A percentile compares a stretch with the other conserved stretches of the same genome.
Evolutionary conservation across 1,284 basidiomycete species (phyloP).

Genomic region (Boletus putidus): DNA sequence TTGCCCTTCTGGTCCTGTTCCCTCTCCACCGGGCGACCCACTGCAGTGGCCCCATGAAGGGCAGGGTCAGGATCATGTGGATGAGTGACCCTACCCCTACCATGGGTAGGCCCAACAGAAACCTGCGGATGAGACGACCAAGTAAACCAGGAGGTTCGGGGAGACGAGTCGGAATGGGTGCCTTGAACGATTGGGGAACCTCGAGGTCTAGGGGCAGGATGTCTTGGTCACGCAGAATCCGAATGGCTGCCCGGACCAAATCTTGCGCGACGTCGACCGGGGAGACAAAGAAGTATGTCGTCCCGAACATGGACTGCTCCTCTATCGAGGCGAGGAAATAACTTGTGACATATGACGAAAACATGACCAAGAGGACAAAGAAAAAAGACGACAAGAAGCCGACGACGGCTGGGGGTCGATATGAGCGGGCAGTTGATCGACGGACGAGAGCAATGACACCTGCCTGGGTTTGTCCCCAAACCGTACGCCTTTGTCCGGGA

Average conservation of each 20-base stretch:
- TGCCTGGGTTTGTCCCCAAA: conserved; percentile 71
- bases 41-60: conserved; percentile 61
- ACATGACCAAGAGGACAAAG: conserved; percentile 66
- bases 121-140: conserved; percentile 58
- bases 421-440: conserved; percentile 18
- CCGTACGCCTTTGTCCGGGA: conserved; percentile 65
- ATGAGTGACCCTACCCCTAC: conserved; percentile 75
- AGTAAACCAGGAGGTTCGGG: conserved; percentile 44
- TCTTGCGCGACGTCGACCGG: conserved; percentile 62
- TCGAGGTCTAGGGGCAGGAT: conserved; percentile 45
- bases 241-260: conserved; percentile 62
- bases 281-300: conserved; percentile 51
- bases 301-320: conserved; percentile 42
- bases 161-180: conserved; percentile 12
- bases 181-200: conserved; percentile 19
- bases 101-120: conserved; percentile 72
- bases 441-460: conserved; percentile 21
- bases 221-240: conserved; percentile 61
- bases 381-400: conserved; percentile 62
- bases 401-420: conserved; percentile 53
- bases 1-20: conserved; percentile 51
- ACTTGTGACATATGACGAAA: conserved; percentile 70
- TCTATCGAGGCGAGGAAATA: conserved; percentile 53
- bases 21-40: conserved; percentile 65
- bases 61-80: conserved; percentile 63